Percentiles rank a stretch among this genome's conserved stretches.
phyloP scores from a whole-genome alignment of 2,329 filamentous ascomycete genomes.

The Penicillium nordicum region DNA sequence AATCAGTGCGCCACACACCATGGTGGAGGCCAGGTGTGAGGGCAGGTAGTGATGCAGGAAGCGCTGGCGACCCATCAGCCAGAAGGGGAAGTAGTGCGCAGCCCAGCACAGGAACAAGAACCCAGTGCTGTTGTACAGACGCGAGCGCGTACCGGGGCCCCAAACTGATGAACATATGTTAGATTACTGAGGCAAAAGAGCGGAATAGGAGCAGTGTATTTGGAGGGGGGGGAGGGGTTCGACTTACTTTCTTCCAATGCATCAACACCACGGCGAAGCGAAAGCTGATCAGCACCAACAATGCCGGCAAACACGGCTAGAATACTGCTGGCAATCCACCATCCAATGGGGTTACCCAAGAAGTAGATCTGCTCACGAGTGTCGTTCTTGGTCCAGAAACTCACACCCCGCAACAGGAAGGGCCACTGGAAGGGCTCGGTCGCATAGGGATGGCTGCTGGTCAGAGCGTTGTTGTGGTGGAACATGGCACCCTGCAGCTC shows the following conservation, averaged over 20 bases:
- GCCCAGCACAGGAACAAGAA: conserved; percentile 99
- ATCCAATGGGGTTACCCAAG: conserved; percentile 91
- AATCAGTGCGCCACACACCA: conserved; percentile 85
- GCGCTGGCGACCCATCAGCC: conserved; percentile 93
- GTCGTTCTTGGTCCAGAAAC: conserved; percentile 97
- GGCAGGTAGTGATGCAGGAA: conserved; percentile 98
- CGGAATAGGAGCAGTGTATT: neutral
- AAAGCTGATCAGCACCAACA: conserved; percentile 86
- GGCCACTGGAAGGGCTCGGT: conserved; percentile 97
- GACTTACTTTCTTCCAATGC: conserved; percentile 87
- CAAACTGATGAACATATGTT: conserved; percentile 33
- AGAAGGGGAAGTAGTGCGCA: conserved; percentile 96
- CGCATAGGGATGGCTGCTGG: conserved; percentile 92
- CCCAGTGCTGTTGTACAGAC: conserved; percentile 95
- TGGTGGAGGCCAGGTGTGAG: conserved; percentile 82
- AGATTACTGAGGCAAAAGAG: neutral
- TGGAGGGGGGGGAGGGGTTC: neutral
- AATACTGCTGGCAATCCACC: conserved; percentile 93
- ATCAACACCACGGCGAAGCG: conserved; percentile 86
- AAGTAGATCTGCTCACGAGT: conserved; percentile 98
- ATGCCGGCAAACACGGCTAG: conserved; percentile 92
- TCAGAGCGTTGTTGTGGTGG: conserved; percentile 97
- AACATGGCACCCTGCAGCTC: conserved; percentile 98
- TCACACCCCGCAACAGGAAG: conserved; percentile 92
- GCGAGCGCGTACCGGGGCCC: conserved; percentile 74